Evolutionary conservation across 2,329 filamentous ascomycete genomes (phyloP).

Genomic region (Alternaria consortialis): DNA sequence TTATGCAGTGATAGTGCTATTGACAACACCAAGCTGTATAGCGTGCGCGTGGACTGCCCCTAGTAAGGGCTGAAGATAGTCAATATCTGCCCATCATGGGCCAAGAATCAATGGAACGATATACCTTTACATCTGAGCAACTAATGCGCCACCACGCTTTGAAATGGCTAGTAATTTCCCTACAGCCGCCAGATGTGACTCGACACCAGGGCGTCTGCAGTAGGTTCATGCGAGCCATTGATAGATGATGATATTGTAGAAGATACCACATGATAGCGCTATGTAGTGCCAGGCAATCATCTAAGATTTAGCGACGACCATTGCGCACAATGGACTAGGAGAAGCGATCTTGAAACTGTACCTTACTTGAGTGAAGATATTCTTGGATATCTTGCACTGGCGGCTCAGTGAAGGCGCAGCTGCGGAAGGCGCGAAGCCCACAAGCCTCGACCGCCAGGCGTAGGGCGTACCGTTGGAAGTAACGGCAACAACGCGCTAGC

Average conservation of each 20-base stretch:
- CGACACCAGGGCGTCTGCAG: not conserved
- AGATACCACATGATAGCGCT: not conserved
- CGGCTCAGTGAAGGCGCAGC: slow-evolving; percentile 33
- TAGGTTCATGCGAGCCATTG: too few relatives aligned
- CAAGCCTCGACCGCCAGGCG: slow-evolving; percentile 29
- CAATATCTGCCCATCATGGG: not conserved
- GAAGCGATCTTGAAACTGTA: not conserved
- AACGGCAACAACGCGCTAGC: slow-evolving; percentile 9
- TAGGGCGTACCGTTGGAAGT: slow-evolving; percentile 26
- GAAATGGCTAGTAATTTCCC: not conserved
- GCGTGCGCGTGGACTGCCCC: not conserved
- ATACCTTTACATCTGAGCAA: slow-evolving; percentile 1
- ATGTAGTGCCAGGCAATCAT: not conserved
- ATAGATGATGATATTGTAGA: not conserved
- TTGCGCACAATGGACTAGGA: not conserved
- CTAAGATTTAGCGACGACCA: not conserved
- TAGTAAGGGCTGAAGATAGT: not conserved
- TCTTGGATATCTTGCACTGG: slow-evolving; percentile 1
- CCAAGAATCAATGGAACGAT: slow-evolving; percentile 11
- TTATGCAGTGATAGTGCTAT: slow-evolving; percentile 6
- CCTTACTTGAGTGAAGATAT: not conserved
- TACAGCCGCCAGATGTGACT: not conserved
- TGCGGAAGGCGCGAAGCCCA: slow-evolving; percentile 6
- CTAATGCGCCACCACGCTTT: not conserved
- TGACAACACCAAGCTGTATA: slow-evolving; percentile 1